Percentiles rank a stretch among this genome's conserved stretches.
Evolutionary conservation across 805 yeast genomes (phyloP).

Genomic region (Wickerhamiella cacticola): DNA sequence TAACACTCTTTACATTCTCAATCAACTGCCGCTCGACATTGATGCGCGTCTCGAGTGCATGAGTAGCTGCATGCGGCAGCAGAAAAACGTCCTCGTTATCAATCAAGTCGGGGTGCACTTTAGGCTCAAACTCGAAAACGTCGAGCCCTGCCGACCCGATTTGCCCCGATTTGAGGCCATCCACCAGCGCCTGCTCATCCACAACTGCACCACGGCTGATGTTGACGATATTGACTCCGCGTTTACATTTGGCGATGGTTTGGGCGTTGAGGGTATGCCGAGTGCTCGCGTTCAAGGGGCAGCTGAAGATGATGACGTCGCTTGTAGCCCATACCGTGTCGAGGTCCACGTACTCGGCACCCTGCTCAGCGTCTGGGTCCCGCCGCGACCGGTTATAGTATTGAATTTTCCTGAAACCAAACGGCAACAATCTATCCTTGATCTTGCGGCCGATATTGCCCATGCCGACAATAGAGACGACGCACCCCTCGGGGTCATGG

Average conservation of each 20-base stretch:
- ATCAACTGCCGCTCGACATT: slow-evolving; percentile 68
- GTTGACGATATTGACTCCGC: slow-evolving; percentile 65
- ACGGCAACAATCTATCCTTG: slow-evolving; percentile 38
- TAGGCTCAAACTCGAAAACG: slow-evolving; percentile 55
- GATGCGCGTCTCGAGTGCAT: slow-evolving; percentile 55
- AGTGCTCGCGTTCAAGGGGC: slow-evolving; percentile 66
- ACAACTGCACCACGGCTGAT: slow-evolving; percentile 82
- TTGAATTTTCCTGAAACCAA: slow-evolving; percentile 38
- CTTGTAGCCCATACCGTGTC: slow-evolving; percentile 54
- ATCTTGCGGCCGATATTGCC: slow-evolving; percentile 51
- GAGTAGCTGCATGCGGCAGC: slow-evolving; percentile 85
- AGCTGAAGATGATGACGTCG: slow-evolving; percentile 61
- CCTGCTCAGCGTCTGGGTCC: slow-evolving; percentile 36
- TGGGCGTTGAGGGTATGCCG: slow-evolving; percentile 54
- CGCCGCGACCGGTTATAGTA: slow-evolving; percentile 41
- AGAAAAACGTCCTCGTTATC: slow-evolving; percentile 44
- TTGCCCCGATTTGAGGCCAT: slow-evolving; percentile 42
- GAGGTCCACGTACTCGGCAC: slow-evolving; percentile 33
- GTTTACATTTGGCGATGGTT: slow-evolving; percentile 56
- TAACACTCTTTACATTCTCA: slow-evolving; percentile 42
- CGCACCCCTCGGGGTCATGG: slow-evolving; percentile 37
- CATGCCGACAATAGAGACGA: slow-evolving; percentile 48
- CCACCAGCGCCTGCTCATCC: slow-evolving; percentile 44
- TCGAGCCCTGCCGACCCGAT: slow-evolving; percentile 49
- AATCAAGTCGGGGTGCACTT: slow-evolving; percentile 42